Evolutionary conservation across 768 basidiomycete genomes (phyloP).

Genomic region (Tulasnella calospora): DNA sequence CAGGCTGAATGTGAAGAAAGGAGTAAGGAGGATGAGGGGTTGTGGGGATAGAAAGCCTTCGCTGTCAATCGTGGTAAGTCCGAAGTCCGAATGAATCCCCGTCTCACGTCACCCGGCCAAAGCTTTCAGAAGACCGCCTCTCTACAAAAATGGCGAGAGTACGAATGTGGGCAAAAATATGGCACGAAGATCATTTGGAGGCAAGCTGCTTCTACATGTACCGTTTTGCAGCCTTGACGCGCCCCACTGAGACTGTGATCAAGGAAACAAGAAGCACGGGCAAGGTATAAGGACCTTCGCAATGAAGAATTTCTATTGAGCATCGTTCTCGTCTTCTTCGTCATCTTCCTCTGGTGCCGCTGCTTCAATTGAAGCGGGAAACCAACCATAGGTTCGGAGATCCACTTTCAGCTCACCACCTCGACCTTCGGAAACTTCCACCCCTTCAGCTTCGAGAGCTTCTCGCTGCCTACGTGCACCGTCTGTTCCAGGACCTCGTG

Average conservation of each 20-base stretch:
- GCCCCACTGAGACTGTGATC: no score
- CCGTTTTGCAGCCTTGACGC: no score
- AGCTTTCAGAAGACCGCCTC: neutral
- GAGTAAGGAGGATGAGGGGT: neutral
- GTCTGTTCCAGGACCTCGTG: slow-evolving; percentile 74
- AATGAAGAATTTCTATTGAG: neutral
- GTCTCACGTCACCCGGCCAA: neutral
- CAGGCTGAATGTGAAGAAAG: neutral
- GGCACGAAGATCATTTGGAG: no score
- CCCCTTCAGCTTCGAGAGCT: slow-evolving; percentile 72
- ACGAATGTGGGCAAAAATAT: no score
- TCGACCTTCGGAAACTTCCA: slow-evolving; percentile 50
- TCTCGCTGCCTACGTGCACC: slow-evolving; percentile 73
- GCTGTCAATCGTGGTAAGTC: neutral
- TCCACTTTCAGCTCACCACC: slow-evolving; percentile 23
- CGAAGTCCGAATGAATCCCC: neutral
- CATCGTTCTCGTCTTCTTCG: neutral
- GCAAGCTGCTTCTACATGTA: neutral
- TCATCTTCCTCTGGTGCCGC: slow-evolving; percentile 4
- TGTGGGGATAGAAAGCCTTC: neutral
- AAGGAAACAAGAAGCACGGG: neutral
- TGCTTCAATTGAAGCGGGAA: slow-evolving; percentile 16
- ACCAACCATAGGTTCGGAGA: slow-evolving; percentile 22
- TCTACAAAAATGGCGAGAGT: no score
- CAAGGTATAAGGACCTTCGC: neutral